Evolutionary conservation across 331 rosid genomes (phyloP).

Genomic region (Quercus phellos): DNA sequence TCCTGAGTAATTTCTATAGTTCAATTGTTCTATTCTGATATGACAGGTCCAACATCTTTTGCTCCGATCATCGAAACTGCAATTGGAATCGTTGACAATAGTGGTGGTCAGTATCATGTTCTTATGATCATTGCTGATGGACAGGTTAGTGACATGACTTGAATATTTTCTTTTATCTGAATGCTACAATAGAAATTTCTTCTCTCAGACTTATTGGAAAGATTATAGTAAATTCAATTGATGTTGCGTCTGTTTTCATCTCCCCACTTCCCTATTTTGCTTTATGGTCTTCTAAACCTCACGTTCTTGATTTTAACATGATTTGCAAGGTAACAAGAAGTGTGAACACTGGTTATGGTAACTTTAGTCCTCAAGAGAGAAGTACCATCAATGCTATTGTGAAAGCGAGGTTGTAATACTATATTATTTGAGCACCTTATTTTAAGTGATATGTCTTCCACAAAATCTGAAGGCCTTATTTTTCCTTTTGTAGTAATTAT

Average conservation of each 20-base stretch:
- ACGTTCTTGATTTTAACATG: neutral
- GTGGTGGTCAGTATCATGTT: conserved; percentile 31
- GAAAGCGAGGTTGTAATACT: conserved; percentile 21
- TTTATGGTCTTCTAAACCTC: neutral
- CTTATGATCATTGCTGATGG: conserved; percentile 40
- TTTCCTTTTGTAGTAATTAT: conserved; percentile 15
- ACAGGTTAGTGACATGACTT: conserved; percentile 15
- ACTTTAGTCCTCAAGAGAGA: conserved; percentile 25
- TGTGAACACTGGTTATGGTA: neutral
- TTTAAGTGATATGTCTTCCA: neutral
- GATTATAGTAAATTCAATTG: neutral
- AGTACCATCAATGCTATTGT: conserved; percentile 24
- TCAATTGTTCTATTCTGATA: neutral
- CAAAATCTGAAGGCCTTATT: neutral
- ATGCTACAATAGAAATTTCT: neutral
- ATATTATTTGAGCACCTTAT: neutral
- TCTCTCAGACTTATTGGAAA: neutral
- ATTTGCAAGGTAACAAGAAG: conserved; percentile 28
- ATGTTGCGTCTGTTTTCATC: neutral
- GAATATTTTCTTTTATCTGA: neutral
- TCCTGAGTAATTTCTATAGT: too few relatives aligned
- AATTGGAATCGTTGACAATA: conserved; percentile 20
- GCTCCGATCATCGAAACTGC: conserved; percentile 32
- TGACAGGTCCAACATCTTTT: conserved; percentile 32
- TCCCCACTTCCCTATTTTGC: neutral